phyloP scores from a whole-genome alignment of 139 green algal genomes.

The Chlamydomonas sp. region DNA sequence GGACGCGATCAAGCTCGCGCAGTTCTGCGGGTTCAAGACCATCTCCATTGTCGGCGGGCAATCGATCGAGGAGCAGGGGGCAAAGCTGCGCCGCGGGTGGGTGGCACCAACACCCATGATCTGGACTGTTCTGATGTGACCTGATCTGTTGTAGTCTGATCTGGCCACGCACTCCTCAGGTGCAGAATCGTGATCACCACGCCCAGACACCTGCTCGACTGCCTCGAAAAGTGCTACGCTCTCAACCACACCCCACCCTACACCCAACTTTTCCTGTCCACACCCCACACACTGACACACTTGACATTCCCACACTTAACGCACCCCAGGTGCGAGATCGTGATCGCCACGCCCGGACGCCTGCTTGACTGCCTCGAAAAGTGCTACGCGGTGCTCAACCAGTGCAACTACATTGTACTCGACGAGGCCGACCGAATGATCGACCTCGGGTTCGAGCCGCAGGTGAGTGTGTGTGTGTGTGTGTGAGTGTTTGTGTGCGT shows the following conservation, averaged over 20 bases:
- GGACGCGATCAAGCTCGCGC: constrained; percentile 49
- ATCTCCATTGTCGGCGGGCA: constrained; percentile 90
- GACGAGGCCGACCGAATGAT: constrained; percentile 99
- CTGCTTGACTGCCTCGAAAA: constrained; percentile 93
- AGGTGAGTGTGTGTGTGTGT: constrained; percentile 52
- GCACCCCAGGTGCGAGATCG: constrained; percentile 87
- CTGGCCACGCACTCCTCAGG: no score
- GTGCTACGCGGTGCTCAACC: constrained; percentile 86
- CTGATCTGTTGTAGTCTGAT: neutral
- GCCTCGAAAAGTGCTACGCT: constrained; percentile 88
- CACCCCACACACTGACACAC: neutral
- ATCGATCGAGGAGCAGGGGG: constrained; percentile 92
- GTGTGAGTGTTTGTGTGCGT: no score
- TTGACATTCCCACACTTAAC: constrained; percentile 29
- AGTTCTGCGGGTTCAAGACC: constrained; percentile 33
- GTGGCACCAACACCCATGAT: no score
- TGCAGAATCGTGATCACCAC: constrained; percentile 98
- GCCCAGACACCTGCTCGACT: constrained; percentile 90
- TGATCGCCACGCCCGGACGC: constrained; percentile 95
- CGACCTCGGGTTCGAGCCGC: constrained; percentile 97
- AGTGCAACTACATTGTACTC: constrained; percentile 99
- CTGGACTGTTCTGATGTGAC: neutral
- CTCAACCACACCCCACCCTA: no score
- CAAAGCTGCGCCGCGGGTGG: constrained; percentile 50
- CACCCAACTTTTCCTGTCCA: neutral